Percentiles rank a stretch among this genome's conserved stretches.
Conservation (phyloP, 345 rosid species). For the Gynandropsis gynandra region DNA sequence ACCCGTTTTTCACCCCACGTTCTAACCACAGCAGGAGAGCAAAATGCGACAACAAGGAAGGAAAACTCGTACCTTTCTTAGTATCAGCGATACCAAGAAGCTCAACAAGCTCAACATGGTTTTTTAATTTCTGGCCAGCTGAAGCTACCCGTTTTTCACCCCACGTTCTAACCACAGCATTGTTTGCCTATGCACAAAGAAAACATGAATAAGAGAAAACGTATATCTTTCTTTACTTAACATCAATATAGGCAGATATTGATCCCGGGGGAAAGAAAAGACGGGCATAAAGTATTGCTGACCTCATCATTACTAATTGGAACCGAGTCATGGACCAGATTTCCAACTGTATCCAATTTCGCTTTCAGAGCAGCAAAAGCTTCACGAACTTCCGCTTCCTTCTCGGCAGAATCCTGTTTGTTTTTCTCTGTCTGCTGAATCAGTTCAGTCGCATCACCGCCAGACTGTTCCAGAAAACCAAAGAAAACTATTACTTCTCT, state of each 20-base stretch:
- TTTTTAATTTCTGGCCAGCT: conserved; percentile 41
- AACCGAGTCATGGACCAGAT: conserved; percentile 86
- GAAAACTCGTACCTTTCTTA: conserved; percentile 46
- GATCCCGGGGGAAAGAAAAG: neutral
- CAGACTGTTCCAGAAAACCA: conserved; percentile 25
- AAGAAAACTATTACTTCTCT: neutral
- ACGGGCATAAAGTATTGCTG: neutral
- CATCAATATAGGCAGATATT: too few species aligned
- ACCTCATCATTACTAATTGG: conserved; percentile 76
- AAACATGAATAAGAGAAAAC: neutral
- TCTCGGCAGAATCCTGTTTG: conserved; percentile 40
- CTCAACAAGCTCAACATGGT: conserved; percentile 93
- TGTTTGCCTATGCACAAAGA: conserved; percentile 48
- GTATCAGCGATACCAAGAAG: conserved; percentile 70
- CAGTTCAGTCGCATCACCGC: conserved; percentile 48
- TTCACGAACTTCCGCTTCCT: conserved; percentile 65
- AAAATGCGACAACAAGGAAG: neutral
- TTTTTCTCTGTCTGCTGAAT: conserved; percentile 47
- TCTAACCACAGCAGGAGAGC: conserved; percentile 32
- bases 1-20: conserved; percentile 48
- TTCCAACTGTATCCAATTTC: conserved; percentile 60
- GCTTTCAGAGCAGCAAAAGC: conserved; percentile 47
- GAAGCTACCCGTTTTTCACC: conserved; percentile 53
- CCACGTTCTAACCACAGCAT: conserved; percentile 50
- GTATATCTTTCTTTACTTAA: too few species aligned